phyloP scores from a whole-genome alignment of 2,329 filamentous ascomycete species.

The Fusarium sp. region DNA sequence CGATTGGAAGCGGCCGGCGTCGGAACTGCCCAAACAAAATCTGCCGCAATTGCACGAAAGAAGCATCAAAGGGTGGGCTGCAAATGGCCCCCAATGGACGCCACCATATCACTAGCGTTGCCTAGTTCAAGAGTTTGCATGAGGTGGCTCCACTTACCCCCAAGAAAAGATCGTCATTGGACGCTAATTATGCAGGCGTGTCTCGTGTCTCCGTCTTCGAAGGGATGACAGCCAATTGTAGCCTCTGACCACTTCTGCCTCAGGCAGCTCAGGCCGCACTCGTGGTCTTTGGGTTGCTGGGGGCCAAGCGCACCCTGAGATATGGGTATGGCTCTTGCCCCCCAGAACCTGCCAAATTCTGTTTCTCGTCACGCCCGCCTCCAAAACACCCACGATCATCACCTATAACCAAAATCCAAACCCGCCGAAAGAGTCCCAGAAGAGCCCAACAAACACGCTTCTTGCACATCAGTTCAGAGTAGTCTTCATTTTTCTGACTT shows the following conservation, averaged over 20 bases:
- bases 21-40: slow-evolving; percentile 22
- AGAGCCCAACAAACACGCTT: slow-evolving; percentile 22
- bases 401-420: slow-evolving; percentile 24
- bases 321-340: slow-evolving; percentile 43
- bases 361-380: slow-evolving; percentile 41
- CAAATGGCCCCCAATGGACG: slow-evolving; percentile 4
- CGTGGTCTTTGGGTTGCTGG: slow-evolving; percentile 29
- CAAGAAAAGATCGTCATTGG: slow-evolving; percentile 27
- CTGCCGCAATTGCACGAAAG: slow-evolving; percentile 19
- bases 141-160: slow-evolving; percentile 9
- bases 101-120: slow-evolving; percentile 3
- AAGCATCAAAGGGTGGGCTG: slow-evolving; percentile 11
- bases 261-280: slow-evolving; percentile 39
- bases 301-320: slow-evolving; percentile 33
- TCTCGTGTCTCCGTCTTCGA: slow-evolving; percentile 32
- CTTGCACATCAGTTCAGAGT: slow-evolving; percentile 33
- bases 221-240: slow-evolving; percentile 29
- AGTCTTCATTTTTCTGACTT: slow-evolving; percentile 27
- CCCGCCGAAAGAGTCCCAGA: slow-evolving; percentile 8
- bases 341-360: slow-evolving; percentile 36
- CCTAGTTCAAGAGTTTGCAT: slow-evolving; percentile 26
- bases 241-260: slow-evolving; percentile 23
- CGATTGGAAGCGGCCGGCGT: slow-evolving; percentile 19
- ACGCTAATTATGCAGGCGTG: slow-evolving; percentile 25
- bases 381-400: slow-evolving; percentile 30